A percentile compares a stretch with the other conserved stretches of the same genome.
Conservation (phyloP, 768 basidiomycete species). For the Hirschioporus abietinus region DNA sequence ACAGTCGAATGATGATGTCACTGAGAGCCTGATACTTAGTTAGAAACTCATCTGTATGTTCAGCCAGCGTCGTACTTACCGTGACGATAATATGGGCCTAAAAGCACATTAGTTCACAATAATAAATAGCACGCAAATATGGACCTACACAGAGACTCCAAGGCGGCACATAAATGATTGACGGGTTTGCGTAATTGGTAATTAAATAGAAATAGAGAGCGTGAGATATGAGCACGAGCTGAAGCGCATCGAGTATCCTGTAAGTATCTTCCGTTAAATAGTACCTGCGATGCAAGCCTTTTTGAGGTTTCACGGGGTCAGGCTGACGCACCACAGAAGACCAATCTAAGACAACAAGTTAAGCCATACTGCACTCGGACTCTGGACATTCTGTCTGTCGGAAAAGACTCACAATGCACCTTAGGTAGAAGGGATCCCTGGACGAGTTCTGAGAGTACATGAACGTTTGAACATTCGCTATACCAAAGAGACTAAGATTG, state of each 20-base stretch:
- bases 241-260: constrained; percentile 32
- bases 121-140: not conserved
- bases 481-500: constrained; percentile 22
- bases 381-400: not conserved
- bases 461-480: constrained; percentile 50
- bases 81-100: not conserved
- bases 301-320: too few relatives aligned
- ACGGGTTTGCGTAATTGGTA: constrained; percentile 26
- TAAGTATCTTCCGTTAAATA: too few relatives aligned
- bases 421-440: constrained; percentile 22
- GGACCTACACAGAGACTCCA: not conserved
- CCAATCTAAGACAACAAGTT: not conserved
- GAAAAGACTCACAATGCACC: not conserved
- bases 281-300: too few relatives aligned
- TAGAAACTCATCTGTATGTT: not conserved
- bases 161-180: not conserved
- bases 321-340: constrained; percentile 9
- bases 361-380: constrained; percentile 21
- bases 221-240: constrained; percentile 29
- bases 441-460: constrained; percentile 39
- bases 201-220: constrained; percentile 32
- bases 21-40: not conserved
- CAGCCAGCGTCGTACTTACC: not conserved
- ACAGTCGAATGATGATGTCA: not conserved
- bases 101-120: not conserved